A percentile compares a stretch with the other conserved stretches of the same genome.
Evolutionary conservation across 23 red algal genomes (phyloP).

Genomic region (Gracilaria gracilis): DNA sequence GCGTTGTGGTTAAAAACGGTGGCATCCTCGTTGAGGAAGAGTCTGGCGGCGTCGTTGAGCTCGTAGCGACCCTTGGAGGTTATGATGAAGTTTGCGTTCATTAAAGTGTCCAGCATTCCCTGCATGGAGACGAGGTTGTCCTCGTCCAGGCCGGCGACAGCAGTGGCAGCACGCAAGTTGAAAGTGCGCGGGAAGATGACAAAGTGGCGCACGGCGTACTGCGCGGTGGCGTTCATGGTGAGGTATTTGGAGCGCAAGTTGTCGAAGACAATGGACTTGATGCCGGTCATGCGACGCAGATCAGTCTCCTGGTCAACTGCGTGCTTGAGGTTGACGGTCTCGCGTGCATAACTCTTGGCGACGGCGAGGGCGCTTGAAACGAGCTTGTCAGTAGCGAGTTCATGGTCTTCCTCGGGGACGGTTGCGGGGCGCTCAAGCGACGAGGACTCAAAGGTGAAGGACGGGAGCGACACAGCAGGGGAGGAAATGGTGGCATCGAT

Average conservation of each 20-base stretch:
- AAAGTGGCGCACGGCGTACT: constrained; percentile 62
- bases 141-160: constrained; percentile 53
- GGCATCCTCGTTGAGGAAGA: constrained; percentile 60
- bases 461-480: not conserved
- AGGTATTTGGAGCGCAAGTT: constrained; percentile 60
- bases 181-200: constrained; percentile 72
- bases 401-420: constrained; percentile 1
- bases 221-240: constrained; percentile 10
- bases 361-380: constrained; percentile 46
- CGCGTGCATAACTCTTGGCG: constrained; percentile 47
- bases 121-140: constrained; percentile 44
- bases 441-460: constrained; percentile 22
- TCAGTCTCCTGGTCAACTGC: constrained; percentile 44
- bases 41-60: constrained; percentile 46
- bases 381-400: constrained; percentile 44
- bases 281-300: constrained; percentile 58
- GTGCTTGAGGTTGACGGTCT: constrained; percentile 37
- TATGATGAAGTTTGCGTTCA: constrained; percentile 54
- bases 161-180: constrained; percentile 46
- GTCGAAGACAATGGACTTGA: constrained; percentile 64
- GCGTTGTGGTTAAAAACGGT: constrained; percentile 47
- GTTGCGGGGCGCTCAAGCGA: not conserved
- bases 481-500: not conserved
- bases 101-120: constrained; percentile 40
- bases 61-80: constrained; percentile 67